Evolutionary conservation across 2,329 filamentous ascomycete genomes (phyloP), one percentile per base, ranked within the genome.

Genomic region (Calonectria multiphialidica): DNA sequence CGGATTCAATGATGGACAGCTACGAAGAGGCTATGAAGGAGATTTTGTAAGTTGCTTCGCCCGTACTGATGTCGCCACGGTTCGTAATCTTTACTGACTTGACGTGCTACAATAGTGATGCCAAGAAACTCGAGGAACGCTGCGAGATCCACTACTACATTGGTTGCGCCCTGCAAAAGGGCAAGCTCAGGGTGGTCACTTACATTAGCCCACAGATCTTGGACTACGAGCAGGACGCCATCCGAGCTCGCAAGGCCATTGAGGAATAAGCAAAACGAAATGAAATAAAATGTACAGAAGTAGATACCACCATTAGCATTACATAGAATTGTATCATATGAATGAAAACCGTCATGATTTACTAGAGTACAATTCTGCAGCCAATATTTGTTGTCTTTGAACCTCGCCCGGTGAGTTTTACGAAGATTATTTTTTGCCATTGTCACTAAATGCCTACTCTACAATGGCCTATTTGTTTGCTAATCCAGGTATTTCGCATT

Each of bases 71-170:
- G 16, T 45, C 9, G 3, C 7, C 18, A n/a, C 10, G 42, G 2
- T 13, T 12, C 28, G 21, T 6, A 13, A 9, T 8, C 2, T 7
- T 23, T 23, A 9, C 21, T 59, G 40, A 59, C 15, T 3, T 10
- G 23, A 5, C 2, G 21, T 21, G 9, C n/a, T 21, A 13, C n/a
- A 23, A 18, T 5, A 59, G 53, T 35, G 35, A 59, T 8, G n/a
- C 53, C 33, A 59, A 59, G 35, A 37, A 37, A 18, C 53, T 59
- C 12, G 35, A 21, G 16, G 53, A 59, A 1, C 6, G 10, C 5
- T 59, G 53, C 21, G 53, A 59, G 40, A 25, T 59, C 13, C 53
- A 59, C 33, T 59, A 59, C 53, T 59, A 59, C 53, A 59, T 59
- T 5, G 53, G 53, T 13, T 59, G 53, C 12, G 53, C 53, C 15